Evolutionary conservation across 2,329 filamentous ascomycete genomes (phyloP), one percentile per base, ranked within the genome.

Genomic region (Pseudocercospora pini-densiflorae): DNA sequence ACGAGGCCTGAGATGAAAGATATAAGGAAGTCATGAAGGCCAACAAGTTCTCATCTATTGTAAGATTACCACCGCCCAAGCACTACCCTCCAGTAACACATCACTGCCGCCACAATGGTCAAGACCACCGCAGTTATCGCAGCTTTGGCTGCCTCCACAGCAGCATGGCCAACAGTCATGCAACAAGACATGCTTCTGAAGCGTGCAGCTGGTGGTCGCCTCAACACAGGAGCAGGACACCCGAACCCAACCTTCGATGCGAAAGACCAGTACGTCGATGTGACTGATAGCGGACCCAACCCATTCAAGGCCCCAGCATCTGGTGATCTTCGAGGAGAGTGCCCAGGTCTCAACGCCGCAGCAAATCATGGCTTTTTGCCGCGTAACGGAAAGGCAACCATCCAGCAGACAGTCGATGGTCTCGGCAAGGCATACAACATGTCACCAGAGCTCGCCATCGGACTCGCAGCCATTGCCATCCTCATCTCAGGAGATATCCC

Each of bases 321-420:
- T 16, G 64, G 63, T 19, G 64, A 71, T 53, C 47, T 79, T 29
- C 70, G 73, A 21, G 77, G 77, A n/a, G 68, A 74, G 40, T 75
- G 74, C 55, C 72, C 72, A 16, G 72, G 68, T 23, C 33, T 66
- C 2, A 63, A 63, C 14, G 61, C 61, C 14, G 61, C 58, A 10
- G 57, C 45, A 1, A 64, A 67, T 23, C 58, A 67, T n/a, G 27
- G n/a, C 0, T 68, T 64, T 21, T 9, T 68, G 1, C 74, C 74
- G 3, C 53, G 62, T 36, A 74, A 74, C 29, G 75, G 75, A 19
- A 63, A 73, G 12, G 72, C 68, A 2, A 76, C 74, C 19, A 73
- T 73, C 12, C 27, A 63, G 7, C 68, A 76, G 40, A 75, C 72
- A 51, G 65, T 70, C 45, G 64, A 71, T 7, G 67, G 62, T 24